Evolutionary conservation across 2,329 filamentous ascomycete genomes (phyloP).

Genomic region (Sclerotinia nivalis): DNA sequence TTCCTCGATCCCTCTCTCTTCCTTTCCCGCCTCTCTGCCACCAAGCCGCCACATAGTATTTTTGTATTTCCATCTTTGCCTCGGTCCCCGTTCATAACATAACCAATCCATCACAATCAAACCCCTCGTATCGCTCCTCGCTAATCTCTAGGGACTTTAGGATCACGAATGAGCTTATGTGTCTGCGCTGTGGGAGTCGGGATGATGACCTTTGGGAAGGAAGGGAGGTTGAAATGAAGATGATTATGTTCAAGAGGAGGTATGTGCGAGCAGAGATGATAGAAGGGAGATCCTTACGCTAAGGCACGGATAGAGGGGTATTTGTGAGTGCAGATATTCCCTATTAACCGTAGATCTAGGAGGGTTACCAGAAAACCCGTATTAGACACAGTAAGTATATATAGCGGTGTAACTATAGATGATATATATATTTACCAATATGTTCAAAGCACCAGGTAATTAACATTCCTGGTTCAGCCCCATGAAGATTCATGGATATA

Average conservation of each 20-base stretch:
- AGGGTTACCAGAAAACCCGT: too few species aligned
- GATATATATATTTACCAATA: too few species aligned
- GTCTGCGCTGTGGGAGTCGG: slow-evolving; percentile 42
- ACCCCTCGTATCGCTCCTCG: slow-evolving; percentile 58
- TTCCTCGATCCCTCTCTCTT: slow-evolving; percentile 55
- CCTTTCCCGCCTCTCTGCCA: slow-evolving; percentile 54
- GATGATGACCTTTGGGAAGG: slow-evolving; percentile 30
- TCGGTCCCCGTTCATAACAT: slow-evolving; percentile 54
- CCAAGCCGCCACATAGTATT: slow-evolving; percentile 77
- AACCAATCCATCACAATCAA: slow-evolving; percentile 64
- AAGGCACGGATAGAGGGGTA: slow-evolving; percentile 24
- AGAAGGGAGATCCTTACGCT: slow-evolving; percentile 33
- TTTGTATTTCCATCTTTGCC: slow-evolving; percentile 39
- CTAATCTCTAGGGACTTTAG: slow-evolving; percentile 71
- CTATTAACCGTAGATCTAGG: too few species aligned
- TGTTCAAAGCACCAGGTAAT: too few species aligned
- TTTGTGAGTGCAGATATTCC: too few species aligned
- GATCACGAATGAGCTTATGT: slow-evolving; percentile 72
- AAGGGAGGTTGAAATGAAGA: slow-evolving; percentile 23
- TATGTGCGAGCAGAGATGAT: neutral
- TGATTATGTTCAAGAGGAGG: too few species aligned
- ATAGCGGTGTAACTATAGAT: too few species aligned
- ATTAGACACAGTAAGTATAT: too few species aligned
- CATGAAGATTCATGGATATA: too few species aligned
- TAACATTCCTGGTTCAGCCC: too few species aligned